Percentiles rank a stretch among this genome's conserved stretches.
phyloP scores from a whole-genome alignment of 31 red algal species.

The Endocladia muricata region DNA sequence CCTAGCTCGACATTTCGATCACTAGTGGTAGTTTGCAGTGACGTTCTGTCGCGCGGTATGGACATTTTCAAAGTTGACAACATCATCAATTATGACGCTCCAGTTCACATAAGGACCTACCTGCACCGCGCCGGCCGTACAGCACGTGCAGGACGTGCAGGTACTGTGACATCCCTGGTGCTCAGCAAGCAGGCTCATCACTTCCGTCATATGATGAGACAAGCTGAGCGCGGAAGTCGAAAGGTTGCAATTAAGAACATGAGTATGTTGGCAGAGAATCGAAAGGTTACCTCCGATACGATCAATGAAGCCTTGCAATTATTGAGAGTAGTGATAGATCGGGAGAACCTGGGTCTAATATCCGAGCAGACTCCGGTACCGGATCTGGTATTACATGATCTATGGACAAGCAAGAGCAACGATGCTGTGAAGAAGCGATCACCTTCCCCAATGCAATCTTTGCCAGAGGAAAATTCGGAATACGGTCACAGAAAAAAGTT shows the following conservation, averaged over 20 bases:
- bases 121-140: constrained; percentile 94
- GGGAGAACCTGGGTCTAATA: constrained; percentile 28
- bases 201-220: constrained; percentile 57
- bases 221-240: constrained; percentile 27
- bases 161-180: constrained; percentile 58
- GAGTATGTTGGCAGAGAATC: background rate
- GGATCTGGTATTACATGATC: no score
- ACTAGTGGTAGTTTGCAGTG: constrained; percentile 81
- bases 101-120: constrained; percentile 75
- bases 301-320: background rate
- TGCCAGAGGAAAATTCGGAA: no score
- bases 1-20: constrained; percentile 14
- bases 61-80: constrained; percentile 84
- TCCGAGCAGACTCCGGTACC: background rate
- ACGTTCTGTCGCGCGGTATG: constrained; percentile 92
- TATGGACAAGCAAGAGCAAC: no score
- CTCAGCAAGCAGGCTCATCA: constrained; percentile 52
- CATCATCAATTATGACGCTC: constrained; percentile 82
- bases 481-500: no score
- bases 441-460: no score
- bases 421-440: no score
- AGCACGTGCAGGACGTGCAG: constrained; percentile 76
- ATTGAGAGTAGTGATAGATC: constrained; percentile 1
- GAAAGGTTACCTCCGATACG: background rate
- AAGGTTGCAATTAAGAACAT: constrained; percentile 29